Conservation (phyloP, 2,329 filamentous ascomycete genomes). For the Fusarium pseudograminearum region DNA sequence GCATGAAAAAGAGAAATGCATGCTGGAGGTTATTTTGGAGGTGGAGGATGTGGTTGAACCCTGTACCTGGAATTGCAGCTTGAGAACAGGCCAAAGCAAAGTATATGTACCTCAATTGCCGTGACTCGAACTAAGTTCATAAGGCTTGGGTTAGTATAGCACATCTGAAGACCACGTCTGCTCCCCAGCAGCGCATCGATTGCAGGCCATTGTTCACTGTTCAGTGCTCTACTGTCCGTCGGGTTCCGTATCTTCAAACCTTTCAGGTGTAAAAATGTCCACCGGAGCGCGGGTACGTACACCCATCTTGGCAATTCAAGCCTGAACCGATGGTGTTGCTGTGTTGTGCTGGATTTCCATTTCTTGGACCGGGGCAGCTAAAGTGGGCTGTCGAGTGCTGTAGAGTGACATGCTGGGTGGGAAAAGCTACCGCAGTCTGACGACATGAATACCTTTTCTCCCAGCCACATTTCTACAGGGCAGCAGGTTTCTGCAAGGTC, state of each 20-base stretch:
- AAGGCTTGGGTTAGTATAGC: slow-evolving; percentile 36
- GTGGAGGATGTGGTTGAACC: neutral
- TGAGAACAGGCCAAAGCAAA: neutral
- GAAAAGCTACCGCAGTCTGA: slow-evolving; percentile 4
- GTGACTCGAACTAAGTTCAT: slow-evolving; percentile 31
- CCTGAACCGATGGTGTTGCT: slow-evolving; percentile 29
- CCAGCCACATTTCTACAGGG: slow-evolving; percentile 12
- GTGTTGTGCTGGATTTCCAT: slow-evolving; percentile 35
- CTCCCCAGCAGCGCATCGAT: slow-evolving; percentile 10
- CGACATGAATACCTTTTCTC: neutral
- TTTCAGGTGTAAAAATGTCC: slow-evolving; percentile 28
- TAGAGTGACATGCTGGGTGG: slow-evolving; percentile 18
- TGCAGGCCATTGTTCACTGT: slow-evolving; percentile 8
- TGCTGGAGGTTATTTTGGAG: slow-evolving; percentile 24
- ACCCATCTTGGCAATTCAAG: slow-evolving; percentile 28
- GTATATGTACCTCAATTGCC: slow-evolving; percentile 15
- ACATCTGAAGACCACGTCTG: slow-evolving; percentile 7
- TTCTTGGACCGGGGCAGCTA: slow-evolving; percentile 34
- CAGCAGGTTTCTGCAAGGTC: slow-evolving; percentile 29
- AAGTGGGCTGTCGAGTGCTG: slow-evolving; percentile 29
- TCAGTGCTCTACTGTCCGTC: neutral
- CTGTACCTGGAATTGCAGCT: slow-evolving; percentile 13
- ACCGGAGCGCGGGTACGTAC: slow-evolving; percentile 42
- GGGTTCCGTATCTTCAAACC: slow-evolving; percentile 6
- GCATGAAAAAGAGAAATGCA: slow-evolving; percentile 5